Conservation (phyloP, 139 green algal species). For the Diplosphaera chodatii region DNA sequence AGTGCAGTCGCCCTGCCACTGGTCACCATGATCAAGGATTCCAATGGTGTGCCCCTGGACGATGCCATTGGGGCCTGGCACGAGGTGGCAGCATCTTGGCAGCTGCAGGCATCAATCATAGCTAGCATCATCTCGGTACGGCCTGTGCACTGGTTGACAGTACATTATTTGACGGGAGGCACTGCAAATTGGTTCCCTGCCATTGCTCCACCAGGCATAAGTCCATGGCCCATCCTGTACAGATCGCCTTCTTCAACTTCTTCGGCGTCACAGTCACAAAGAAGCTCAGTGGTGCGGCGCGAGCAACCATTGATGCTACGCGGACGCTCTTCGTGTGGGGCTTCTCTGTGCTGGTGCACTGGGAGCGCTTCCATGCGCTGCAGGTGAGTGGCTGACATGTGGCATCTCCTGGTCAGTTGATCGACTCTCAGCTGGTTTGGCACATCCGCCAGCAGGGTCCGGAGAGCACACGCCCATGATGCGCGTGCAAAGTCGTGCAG, state of each 20-base stretch:
- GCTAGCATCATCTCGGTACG: not conserved
- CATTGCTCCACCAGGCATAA: too few relatives aligned
- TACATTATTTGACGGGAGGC: too few relatives aligned
- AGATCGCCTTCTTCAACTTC: conserved; percentile 81
- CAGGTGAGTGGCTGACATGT: conserved; percentile 48
- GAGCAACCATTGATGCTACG: conserved; percentile 77
- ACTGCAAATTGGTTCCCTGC: too few relatives aligned
- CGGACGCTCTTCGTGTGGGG: conserved; percentile 79
- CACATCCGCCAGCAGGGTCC: too few relatives aligned
- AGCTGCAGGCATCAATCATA: conserved; percentile 13
- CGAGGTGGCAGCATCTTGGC: conserved; percentile 6
- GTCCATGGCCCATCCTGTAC: too few relatives aligned
- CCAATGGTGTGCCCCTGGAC: conserved; percentile 53
- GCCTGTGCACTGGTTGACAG: not conserved
- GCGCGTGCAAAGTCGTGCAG: too few relatives aligned
- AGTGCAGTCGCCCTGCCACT: conserved; percentile 55
- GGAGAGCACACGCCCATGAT: too few relatives aligned
- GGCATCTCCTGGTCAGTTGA: too few relatives aligned
- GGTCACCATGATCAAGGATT: conserved; percentile 32
- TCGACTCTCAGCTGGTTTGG: too few relatives aligned
- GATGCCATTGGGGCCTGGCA: conserved; percentile 20
- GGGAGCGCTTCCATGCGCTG: conserved; percentile 75
- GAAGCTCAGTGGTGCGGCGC: conserved; percentile 56
- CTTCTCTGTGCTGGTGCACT: conserved; percentile 59
- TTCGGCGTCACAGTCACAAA: conserved; percentile 66